These are phyloP conservation scores for Hawksworthiomyces lignivorus DNA, from an alignment of 2,329 filamentous ascomycete species.

Conservation along the genomic window DNA sequence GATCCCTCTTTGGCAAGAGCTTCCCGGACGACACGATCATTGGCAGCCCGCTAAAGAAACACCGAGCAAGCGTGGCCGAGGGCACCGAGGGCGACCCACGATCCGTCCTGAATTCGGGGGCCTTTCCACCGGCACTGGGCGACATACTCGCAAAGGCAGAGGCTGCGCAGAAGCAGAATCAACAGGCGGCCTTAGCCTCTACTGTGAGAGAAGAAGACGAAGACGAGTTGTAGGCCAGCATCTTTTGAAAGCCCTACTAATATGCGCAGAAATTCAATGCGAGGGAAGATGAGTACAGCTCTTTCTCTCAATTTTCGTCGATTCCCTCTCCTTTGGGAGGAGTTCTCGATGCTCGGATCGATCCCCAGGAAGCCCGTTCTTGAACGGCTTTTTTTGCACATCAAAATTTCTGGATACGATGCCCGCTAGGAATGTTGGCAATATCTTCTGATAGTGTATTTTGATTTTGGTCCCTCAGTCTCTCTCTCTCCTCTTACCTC, in stretches of 20 bases:
- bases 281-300: too few relatives aligned
- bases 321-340: too few relatives aligned
- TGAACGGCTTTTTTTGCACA: too few relatives aligned
- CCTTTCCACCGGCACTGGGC: slow-evolving; percentile 31
- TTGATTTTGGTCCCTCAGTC: too few relatives aligned
- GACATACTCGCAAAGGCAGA: slow-evolving; percentile 33
- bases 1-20: slow-evolving; percentile 31
- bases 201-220: slow-evolving; percentile 9
- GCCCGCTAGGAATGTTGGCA: too few relatives aligned
- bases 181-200: neutral
- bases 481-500: neutral
- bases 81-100: slow-evolving; percentile 28
- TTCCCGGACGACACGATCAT: slow-evolving; percentile 42
- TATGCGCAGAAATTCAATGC: too few relatives aligned
- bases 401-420: too few relatives aligned
- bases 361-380: too few relatives aligned
- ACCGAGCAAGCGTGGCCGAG: slow-evolving; percentile 54
- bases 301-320: too few relatives aligned
- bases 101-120: slow-evolving; percentile 15
- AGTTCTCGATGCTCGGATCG: too few relatives aligned
- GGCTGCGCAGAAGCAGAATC: slow-evolving; percentile 20
- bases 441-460: too few relatives aligned
- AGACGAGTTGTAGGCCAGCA: slow-evolving; percentile 14
- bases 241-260: too few relatives aligned
- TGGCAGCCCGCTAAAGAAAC: slow-evolving; percentile 69